phyloP scores from a whole-genome alignment of 495 filamentous ascomycete species.

The Penicillium subrubescens region DNA sequence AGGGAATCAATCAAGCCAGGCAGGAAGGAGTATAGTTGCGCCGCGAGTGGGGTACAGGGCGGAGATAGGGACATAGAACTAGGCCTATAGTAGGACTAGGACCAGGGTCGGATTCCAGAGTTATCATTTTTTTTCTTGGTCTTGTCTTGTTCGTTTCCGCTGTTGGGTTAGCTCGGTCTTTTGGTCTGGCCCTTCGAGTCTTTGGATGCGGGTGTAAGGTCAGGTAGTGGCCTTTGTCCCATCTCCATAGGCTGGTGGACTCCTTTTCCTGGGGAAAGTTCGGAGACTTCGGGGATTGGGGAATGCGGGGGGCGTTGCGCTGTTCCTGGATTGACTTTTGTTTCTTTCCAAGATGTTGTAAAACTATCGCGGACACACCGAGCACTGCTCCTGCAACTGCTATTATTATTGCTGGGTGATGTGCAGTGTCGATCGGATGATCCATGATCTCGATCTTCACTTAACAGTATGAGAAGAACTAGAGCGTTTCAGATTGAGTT shows the following conservation, averaged over 20 bases:
- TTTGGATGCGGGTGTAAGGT: neutral
- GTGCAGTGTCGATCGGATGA: constrained; percentile 8
- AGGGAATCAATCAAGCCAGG: neutral
- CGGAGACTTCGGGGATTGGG: neutral
- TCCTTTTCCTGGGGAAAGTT: neutral
- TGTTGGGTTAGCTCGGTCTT: neutral
- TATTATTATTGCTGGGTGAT: neutral
- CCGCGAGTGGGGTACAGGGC: neutral
- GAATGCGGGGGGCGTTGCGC: neutral
- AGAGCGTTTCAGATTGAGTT: constrained; percentile 16
- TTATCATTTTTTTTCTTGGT: neutral
- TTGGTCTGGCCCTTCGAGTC: neutral
- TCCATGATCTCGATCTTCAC: constrained; percentile 1
- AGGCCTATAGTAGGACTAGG: no score
- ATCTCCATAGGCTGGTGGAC: neutral
- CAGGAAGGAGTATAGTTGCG: neutral
- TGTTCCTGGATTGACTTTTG: constrained; percentile 9
- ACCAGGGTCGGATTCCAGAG: neutral
- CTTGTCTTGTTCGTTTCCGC: neutral
- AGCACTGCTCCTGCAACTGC: neutral
- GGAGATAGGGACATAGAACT: neutral
- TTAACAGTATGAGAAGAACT: constrained; percentile 2
- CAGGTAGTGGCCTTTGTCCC: neutral
- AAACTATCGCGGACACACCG: neutral
- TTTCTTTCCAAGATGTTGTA: neutral